Percentiles rank a stretch among this genome's conserved stretches.
Evolutionary conservation across 2,329 filamentous ascomycete genomes (phyloP).

Genomic region (Scedosporium dehoogii): DNA sequence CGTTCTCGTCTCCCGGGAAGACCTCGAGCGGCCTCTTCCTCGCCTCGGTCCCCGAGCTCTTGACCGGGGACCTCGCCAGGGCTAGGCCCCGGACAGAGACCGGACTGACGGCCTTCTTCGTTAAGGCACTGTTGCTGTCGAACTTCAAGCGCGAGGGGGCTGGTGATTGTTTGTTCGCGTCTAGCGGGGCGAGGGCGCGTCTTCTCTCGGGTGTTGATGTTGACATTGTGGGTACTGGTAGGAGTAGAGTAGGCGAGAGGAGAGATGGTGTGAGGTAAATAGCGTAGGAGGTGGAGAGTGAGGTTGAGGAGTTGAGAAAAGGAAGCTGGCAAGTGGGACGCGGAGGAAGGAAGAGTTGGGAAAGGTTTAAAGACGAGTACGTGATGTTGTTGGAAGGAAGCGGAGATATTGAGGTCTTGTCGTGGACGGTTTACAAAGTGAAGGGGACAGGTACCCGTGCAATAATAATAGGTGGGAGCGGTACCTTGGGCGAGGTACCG

Average conservation of each 20-base stretch:
- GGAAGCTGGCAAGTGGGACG: not conserved
- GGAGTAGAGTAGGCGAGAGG: not conserved
- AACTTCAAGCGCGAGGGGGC: slow-evolving; percentile 8
- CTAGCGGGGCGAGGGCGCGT: slow-evolving; percentile 10
- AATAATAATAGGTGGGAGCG: not conserved
- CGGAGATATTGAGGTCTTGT: not conserved
- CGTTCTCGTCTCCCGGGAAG: slow-evolving; percentile 1
- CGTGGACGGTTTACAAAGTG: not conserved
- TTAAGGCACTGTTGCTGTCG: slow-evolving; percentile 5
- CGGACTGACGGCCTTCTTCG: slow-evolving; percentile 2
- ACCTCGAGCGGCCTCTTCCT: slow-evolving; percentile 3
- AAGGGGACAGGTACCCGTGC: not conserved
- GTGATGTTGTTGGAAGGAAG: not conserved
- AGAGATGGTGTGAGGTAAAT: not conserved
- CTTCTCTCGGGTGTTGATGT: slow-evolving; percentile 10
- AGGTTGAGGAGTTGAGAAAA: not conserved
- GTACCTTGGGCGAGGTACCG: slow-evolving; percentile 1
- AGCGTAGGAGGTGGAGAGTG: not conserved
- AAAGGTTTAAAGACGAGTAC: slow-evolving; percentile 1
- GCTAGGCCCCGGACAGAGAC: not conserved
- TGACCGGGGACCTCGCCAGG: slow-evolving; percentile 4
- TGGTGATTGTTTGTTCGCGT: slow-evolving; percentile 10
- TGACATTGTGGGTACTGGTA: not conserved
- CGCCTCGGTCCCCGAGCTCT: not conserved
- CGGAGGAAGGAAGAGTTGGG: not conserved